Base-by-base conservation (phyloP, 306 rosid genomes). In the Phaseolus lunatus region DNA sequence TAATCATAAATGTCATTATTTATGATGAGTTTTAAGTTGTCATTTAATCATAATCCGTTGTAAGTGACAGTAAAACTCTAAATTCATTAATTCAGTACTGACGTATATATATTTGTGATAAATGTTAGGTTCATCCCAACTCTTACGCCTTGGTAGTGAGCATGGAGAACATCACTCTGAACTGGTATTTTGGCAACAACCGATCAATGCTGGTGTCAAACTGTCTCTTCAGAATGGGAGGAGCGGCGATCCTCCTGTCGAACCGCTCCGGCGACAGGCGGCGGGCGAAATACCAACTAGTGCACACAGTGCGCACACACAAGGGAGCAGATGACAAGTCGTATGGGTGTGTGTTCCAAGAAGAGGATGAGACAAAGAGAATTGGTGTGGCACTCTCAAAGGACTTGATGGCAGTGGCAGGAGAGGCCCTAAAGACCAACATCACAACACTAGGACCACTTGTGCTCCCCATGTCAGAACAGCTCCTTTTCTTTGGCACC, bases 381-480 rank as follows among this genome's bases (percentile, higher is more conserved):
- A 48, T 89, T 0, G 98, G 98, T 0, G 97, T 94, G 0, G 6
- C 94, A 3, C 98, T 94, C 41, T 91, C 98, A 0, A 91, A 91
- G 44, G 96, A 93, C 82, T 63, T 93, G 8, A 90, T 90, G 97
- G 94, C 89, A 0, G 94, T 91, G 0, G 98, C 98, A 0, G 98
- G 98, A 7, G 97, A 94, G 4, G 92, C 98, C 31, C 87, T 94
- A 0, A 94, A 94, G 44, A 80, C 98, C 3, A 94, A 94, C 85
- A 94, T 94, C 80, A 90, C 98, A 5, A 94, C 98, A 0, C 92
- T 94, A 0, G 97, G 97, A 0, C 97, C 97, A 0, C 37, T 90
- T 1, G 98, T 91, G 68, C 97, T 94, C 12, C 98, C 98, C 7
- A 88, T 91, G 98, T 91, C 97, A 0, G 98, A 94, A 5, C 96